These are phyloP conservation scores for Apostasia ramifera DNA, from an alignment of 106 monocot species.

Conservation along the genomic window DNA sequence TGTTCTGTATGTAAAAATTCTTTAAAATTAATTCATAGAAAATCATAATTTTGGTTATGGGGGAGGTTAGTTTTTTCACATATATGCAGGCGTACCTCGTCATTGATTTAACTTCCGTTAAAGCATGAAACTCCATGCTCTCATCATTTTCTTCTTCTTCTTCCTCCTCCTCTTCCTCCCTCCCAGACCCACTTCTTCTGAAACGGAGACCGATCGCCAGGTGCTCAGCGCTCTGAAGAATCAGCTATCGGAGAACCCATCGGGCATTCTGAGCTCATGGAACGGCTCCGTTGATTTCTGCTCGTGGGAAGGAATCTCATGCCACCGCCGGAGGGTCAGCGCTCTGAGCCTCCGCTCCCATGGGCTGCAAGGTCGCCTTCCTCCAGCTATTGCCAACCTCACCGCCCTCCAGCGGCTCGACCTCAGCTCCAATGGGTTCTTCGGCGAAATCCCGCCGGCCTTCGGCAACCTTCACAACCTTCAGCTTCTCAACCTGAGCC, in stretches of 20 bases:
- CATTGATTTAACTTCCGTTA: too few relatives aligned
- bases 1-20: too few relatives aligned
- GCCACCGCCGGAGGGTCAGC: conserved; percentile 2
- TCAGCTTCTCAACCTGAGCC: background rate
- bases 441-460: conserved; percentile 1
- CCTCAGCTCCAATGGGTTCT: conserved; percentile 9
- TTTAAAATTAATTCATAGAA: too few relatives aligned
- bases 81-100: too few relatives aligned
- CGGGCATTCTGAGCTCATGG: background rate
- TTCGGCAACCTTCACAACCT: background rate
- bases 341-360: conserved; percentile 7
- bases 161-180: background rate
- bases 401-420: conserved; percentile 3
- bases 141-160: background rate
- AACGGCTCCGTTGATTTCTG: conserved; percentile 10
- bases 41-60: too few relatives aligned
- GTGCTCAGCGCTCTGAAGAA: conserved; percentile 1
- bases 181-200: background rate
- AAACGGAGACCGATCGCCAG: background rate
- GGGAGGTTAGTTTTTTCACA: too few relatives aligned
- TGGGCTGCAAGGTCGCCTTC: conserved; percentile 3
- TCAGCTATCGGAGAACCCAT: background rate
- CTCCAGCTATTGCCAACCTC: conserved; percentile 8
- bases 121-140: background rate
- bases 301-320: conserved; percentile 8